Evolutionary conservation across 495 filamentous ascomycete species (phyloP), one percentile per base, ranked within the genome.

Genomic region (Talaromyces trachyspermus): DNA sequence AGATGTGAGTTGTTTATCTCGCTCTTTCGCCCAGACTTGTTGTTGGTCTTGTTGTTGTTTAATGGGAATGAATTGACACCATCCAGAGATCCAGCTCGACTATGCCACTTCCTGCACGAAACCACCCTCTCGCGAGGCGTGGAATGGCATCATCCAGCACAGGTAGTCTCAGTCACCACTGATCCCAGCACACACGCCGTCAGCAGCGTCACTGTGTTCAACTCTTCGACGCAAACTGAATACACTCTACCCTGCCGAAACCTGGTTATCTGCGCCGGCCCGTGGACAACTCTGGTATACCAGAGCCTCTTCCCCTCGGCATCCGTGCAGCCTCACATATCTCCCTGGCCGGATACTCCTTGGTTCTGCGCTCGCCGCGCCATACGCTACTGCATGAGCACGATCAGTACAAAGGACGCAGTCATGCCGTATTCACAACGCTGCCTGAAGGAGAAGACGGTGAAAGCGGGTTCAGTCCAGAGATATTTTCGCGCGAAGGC

Each of bases 401-500:
- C 29, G 56, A 61, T 12, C 49, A 52, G 11, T 56, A 65, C 35
- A 27, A 50, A 0, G 64, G 64, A 8, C 47, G 55, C 12, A 88
- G 84, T 56, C 81, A 89, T 57, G 83, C 87, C 2, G 61, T 90
- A 4, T 90, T 87, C 63, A 81, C 82, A 0, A 78, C 78, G 3
- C 68, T 68, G 51, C 62, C 61, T 15, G 36, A 50, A 5, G 52
- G 55, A 4, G 52, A 58, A 18, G 12, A 41, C n/a, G 46, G 37
- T 4, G 44, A 55, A 2, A 64, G 63, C 20, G 78, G 72, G 0
- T 88, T 82, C 62, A 78, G 76, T 8, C 86, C 87, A 0, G 87
- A 92, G 64, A 66, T 88, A 6, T 89, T 88, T 61, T 79, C 78
- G 3, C 71, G 86, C 5, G 54, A 66, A 10, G 75, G 77, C 2